Evolutionary conservation across 306 rosid species (phyloP).

Genomic region (Ziziphus jujuba): DNA sequence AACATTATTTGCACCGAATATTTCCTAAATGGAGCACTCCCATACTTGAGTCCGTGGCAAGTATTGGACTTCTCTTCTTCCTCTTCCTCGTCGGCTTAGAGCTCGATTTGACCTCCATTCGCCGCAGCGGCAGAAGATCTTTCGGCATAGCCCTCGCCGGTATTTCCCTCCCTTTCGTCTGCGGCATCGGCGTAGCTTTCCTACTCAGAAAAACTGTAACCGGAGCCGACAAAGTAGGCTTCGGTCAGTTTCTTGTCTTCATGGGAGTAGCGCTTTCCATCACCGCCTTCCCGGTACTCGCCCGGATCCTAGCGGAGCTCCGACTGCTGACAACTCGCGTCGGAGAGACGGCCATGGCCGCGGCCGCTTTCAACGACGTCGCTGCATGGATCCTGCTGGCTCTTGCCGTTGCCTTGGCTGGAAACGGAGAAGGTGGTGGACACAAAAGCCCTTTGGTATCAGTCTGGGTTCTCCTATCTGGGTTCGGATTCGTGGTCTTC

Average conservation of each 20-base stretch:
- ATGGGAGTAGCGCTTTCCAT: conserved; percentile 86
- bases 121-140: conserved; percentile 57
- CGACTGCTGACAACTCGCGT: conserved; percentile 67
- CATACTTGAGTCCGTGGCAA: conserved; percentile 68
- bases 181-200: conserved; percentile 68
- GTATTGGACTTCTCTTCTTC: conserved; percentile 75
- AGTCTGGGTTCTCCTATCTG: conserved; percentile 72
- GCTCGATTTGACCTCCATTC: conserved; percentile 60
- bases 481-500: conserved; percentile 51
- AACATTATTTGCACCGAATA: conserved; percentile 41
- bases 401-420: conserved; percentile 70
- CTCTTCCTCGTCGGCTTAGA: conserved; percentile 78
- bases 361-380: conserved; percentile 84
- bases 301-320: conserved; percentile 87
- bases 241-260: conserved; percentile 65
- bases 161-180: conserved; percentile 60
- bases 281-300: conserved; percentile 88
- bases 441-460: conserved; percentile 60
- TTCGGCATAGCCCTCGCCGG: conserved; percentile 70
- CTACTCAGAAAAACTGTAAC: conserved; percentile 58
- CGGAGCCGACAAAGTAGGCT: conserved; percentile 62
- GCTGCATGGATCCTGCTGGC: conserved; percentile 88
- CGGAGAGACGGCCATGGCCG: conserved; percentile 90
- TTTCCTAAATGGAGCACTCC: conserved; percentile 78
- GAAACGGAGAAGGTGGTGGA: conserved; percentile 29